Evolutionary conservation across 306 rosid genomes (phyloP), one percentile per base, ranked within the genome.

Genomic region (Cucurbita maxima): DNA sequence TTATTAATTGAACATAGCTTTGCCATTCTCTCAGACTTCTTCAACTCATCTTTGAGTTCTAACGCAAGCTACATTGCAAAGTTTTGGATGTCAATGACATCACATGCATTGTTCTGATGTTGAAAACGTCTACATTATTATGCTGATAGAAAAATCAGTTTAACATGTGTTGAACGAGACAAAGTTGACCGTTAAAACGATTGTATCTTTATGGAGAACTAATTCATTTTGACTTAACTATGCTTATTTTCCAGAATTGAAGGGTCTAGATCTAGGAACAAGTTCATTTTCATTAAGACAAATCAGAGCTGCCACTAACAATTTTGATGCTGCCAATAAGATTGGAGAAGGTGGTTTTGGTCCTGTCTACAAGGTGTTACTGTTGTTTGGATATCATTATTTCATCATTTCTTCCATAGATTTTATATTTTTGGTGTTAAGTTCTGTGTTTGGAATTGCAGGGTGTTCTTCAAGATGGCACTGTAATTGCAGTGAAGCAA

Each of bases 321-420:
- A 84, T 58, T 81, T 84, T 79, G 77, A 79, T 69, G 43, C 5
- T 22, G 62, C 73, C 34, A 84, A 30, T 57, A 45, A 45, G 56
- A 45, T 45, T 45, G 91, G 89, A 8, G 95, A 86, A 76, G 91
- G 95, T 55, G 95, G 87, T 16, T 88, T 88, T 81, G 90, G 94
- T 64, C 81, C 84, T 4, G 88, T 88, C 7, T 86, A 72, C 48
- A 88, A 86, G 95, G 91, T 86, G 38, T 45, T 20, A 78, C 9
- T 34, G 64, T 60, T 11, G 19, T 60, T 72, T 81, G 15, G 8
- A 34, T 40, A n/a, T 67, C 37, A 45, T 10, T 44, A 18, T 44
- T 66, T 67, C 40, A 64, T 44, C 37, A 19, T 14, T 19, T 66
- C 34, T 44, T 20, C 22, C 18, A n/a, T 45, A 64, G 7, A 40